Conservation (phyloP, 306 rosid genomes). For the Cucumis cinereus region DNA sequence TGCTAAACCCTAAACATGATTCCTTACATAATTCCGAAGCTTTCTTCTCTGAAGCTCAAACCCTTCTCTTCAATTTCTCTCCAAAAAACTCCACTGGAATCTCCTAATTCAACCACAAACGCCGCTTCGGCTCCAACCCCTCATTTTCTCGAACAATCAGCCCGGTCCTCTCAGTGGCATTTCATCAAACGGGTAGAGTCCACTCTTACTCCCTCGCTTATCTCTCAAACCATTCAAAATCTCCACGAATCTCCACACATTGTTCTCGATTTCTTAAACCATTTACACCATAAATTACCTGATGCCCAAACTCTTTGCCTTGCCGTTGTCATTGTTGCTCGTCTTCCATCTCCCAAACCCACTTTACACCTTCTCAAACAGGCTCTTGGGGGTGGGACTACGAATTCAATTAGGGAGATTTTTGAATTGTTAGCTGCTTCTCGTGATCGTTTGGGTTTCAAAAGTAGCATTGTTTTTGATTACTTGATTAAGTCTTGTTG, state of each 20-base stretch:
- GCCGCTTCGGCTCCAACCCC: constrained; percentile 19
- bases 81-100: constrained; percentile 4
- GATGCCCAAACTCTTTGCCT: constrained; percentile 37
- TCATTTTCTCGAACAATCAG: constrained; percentile 17
- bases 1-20: neutral
- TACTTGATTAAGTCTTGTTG: constrained; percentile 42
- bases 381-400: constrained; percentile 16
- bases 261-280: constrained; percentile 30
- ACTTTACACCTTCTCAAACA: constrained; percentile 28
- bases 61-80: constrained; percentile 13
- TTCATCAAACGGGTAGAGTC: constrained; percentile 49
- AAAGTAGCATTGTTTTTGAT: constrained; percentile 30
- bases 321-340: constrained; percentile 37
- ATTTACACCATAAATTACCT: constrained; percentile 21
- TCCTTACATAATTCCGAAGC: neutral
- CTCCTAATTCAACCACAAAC: constrained; percentile 7
- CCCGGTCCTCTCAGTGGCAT: constrained; percentile 74
- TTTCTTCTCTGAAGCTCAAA: neutral
- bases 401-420: constrained; percentile 11
- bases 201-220: constrained; percentile 29
- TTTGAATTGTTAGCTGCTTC: constrained; percentile 26
- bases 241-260: constrained; percentile 39
- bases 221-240: constrained; percentile 29
- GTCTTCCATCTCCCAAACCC: constrained; percentile 47
- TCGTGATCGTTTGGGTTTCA: constrained; percentile 17